Evolutionary conservation across 257 asterid genomes (phyloP), one percentile per base, ranked within the genome.

Genomic region (Prunella vulgaris): DNA sequence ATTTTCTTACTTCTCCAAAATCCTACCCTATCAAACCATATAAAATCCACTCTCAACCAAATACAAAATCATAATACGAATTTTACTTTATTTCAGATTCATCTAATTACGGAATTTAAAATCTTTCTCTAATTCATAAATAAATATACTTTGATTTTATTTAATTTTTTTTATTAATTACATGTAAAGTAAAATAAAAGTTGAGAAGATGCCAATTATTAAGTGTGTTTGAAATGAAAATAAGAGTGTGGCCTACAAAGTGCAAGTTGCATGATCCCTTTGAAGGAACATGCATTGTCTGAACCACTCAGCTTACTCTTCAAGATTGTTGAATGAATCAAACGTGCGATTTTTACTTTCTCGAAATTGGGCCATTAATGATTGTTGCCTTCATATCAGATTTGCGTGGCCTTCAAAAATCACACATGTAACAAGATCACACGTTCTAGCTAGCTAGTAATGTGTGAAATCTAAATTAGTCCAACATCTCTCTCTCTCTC

Each of bases 261-360:
- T 60, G 66, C 59, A 25, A 69, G 42, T 10, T 69, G 53, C 53
- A 46, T 71, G 63, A 49, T 21, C 44, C 69, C 63, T 61, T 18
- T 24, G 5, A 2, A 33, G 42, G 27, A 71, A 71, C 63, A 71
- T 71, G 54, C 33, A 44, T 12, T 70, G 48, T 70, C 49, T 13
- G 2, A 44, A 54, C 56, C 22, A 40, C 10, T 8, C n/a, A n/a
- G n/a, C 13, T n/a, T 69, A 66, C 24, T 56, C 44, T 37, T 20
- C 46, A 14, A 5, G 14, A 13, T 54, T 30, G 42, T 17, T 12
- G 52, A 52, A 10, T 12, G 37, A 10, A 56, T 22, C 62, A 56
- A 56, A n/a, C n/a, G n/a, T 15, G 10, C 13, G 7, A 9, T 32
- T 1, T n/a, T 15, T 46, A n/a, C 3, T 20, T 48, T 52, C n/a